Percentiles rank a stretch among this genome's conserved stretches.
These are phyloP conservation scores for Rhizopus microsporus DNA, from an alignment of 371 early-diverging fungal genomes.

Conservation along the genomic window DNA sequence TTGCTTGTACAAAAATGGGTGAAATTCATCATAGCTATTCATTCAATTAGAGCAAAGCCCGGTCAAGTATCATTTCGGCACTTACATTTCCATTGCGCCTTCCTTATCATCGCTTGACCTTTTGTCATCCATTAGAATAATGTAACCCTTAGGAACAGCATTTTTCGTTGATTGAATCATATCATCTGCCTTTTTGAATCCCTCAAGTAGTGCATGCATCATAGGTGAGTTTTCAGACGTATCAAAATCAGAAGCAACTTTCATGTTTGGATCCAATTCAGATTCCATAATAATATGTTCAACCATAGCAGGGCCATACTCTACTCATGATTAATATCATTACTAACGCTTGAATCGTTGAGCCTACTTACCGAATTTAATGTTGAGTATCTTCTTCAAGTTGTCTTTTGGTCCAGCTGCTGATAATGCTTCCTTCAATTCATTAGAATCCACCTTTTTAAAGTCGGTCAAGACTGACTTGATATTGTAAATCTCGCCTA, in stretches of 20 bases:
- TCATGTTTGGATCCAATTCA: conserved; percentile 66
- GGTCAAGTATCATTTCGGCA: not conserved
- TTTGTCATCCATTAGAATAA: conserved; percentile 55
- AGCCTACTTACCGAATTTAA: conserved; percentile 55
- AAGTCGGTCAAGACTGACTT: conserved; percentile 58
- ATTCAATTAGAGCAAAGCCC: too few relatives aligned
- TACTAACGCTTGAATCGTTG: not conserved
- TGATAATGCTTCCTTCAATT: conserved; percentile 54
- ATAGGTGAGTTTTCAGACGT: conserved; percentile 48
- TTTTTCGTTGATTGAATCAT: conserved; percentile 55
- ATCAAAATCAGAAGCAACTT: conserved; percentile 58
- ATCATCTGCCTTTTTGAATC: conserved; percentile 60
- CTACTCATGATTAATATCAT: conserved; percentile 20
- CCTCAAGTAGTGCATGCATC: conserved; percentile 31
- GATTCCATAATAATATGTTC: conserved; percentile 84
- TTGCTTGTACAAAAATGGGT: conserved; percentile 83
- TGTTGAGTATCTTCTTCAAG: conserved; percentile 76
- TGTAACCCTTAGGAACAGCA: conserved; percentile 57
- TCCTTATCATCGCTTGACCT: conserved; percentile 44
- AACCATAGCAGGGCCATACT: conserved; percentile 87
- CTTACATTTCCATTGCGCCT: conserved; percentile 57
- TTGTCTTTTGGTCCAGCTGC: conserved; percentile 73
- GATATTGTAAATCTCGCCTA: conserved; percentile 77
- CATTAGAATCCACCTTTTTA: conserved; percentile 56
- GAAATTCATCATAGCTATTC: conserved; percentile 82